phyloP scores from a whole-genome alignment of 768 basidiomycete genomes.

The Steccherinum ochraceum region DNA sequence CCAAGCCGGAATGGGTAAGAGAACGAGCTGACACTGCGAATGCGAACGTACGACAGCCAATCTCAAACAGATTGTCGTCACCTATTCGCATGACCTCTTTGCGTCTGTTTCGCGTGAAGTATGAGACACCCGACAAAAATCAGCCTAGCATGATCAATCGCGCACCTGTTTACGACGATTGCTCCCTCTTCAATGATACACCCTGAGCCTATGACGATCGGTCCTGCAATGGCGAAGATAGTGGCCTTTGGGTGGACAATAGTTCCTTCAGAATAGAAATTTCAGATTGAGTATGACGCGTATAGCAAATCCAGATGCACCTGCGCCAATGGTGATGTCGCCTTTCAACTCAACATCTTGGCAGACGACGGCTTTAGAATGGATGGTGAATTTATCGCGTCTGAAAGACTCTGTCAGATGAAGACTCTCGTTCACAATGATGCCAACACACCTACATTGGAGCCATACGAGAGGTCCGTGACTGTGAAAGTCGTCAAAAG shows the following conservation, averaged over 20 bases:
- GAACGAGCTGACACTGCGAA: neutral
- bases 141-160: too few species aligned
- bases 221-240: constrained; percentile 85
- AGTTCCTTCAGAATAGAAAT: constrained; percentile 49
- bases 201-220: constrained; percentile 82
- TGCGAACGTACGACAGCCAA: constrained; percentile 75
- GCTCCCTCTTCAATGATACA: constrained; percentile 91
- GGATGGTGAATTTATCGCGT: constrained; percentile 85
- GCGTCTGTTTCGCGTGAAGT: constrained; percentile 29
- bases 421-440: neutral
- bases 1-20: too few species aligned
- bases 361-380: constrained; percentile 86
- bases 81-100: constrained; percentile 92
- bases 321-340: constrained; percentile 87
- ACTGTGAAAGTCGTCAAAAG: too few species aligned
- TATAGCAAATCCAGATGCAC: constrained; percentile 27
- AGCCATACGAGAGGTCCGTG: too few species aligned
- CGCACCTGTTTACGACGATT: constrained; percentile 84
- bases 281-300: neutral
- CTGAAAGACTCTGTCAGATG: constrained; percentile 29
- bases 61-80: constrained; percentile 90
- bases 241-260: constrained; percentile 93
- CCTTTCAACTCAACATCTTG: constrained; percentile 94
- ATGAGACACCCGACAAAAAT: neutral
- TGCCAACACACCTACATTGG: too few species aligned